phyloP scores from a whole-genome alignment of 2,329 filamentous ascomycete genomes.

The Seiridium unicorne region DNA sequence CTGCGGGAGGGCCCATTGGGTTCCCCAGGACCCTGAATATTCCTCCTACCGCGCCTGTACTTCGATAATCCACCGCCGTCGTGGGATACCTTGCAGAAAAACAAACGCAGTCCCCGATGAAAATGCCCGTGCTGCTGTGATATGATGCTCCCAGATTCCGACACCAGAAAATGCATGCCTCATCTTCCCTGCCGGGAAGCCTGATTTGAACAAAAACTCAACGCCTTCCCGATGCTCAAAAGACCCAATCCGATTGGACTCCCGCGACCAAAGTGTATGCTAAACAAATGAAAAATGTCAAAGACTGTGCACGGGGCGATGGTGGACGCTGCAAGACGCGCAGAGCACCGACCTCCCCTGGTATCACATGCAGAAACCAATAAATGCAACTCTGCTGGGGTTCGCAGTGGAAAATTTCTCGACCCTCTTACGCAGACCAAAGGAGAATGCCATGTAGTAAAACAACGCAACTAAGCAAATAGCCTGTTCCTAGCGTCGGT shows the following conservation, averaged over 20 bases:
- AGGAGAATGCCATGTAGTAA: neutral
- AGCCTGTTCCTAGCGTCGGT: neutral
- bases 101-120: neutral
- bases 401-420: neutral
- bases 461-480: neutral
- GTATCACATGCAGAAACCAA: conserved; percentile 1
- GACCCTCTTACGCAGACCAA: neutral
- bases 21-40: neutral
- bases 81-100: neutral
- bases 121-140: neutral
- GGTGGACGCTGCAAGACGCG: neutral
- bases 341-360: neutral
- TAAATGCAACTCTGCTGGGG: neutral
- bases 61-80: neutral
- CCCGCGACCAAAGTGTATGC: neutral
- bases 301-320: neutral
- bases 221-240: neutral
- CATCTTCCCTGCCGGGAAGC: neutral
- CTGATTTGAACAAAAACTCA: neutral
- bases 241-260: neutral
- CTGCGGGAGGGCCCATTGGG: neutral
- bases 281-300: neutral
- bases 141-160: neutral
- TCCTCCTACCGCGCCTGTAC: neutral
- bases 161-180: conserved; percentile 4